A percentile compares a stretch with the other conserved stretches of the same genome.
phyloP scores from a whole-genome alignment of 306 rosid genomes.

The Chamaecrista fasciculata region DNA sequence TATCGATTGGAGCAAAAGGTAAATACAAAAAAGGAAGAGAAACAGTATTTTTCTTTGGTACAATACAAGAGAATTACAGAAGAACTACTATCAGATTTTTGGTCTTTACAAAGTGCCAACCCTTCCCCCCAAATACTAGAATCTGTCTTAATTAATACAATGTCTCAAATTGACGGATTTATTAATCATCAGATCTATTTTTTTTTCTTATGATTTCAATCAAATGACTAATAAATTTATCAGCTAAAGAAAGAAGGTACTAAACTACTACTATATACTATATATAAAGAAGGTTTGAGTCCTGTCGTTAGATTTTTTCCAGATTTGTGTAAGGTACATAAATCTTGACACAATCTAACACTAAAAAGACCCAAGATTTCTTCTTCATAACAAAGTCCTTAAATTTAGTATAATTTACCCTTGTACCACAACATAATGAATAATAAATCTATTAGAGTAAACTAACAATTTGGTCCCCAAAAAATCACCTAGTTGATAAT shows the following conservation, averaged over 20 bases:
- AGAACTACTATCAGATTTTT: background rate
- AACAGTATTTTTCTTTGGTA: background rate
- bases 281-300: no score
- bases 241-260: background rate
- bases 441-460: no score
- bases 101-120: slow-evolving; percentile 1
- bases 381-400: no score
- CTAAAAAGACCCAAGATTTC: no score
- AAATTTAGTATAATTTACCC: background rate
- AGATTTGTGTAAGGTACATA: no score
- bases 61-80: background rate
- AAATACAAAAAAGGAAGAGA: background rate
- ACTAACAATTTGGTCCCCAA: no score
- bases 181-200: background rate
- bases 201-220: background rate
- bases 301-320: no score
- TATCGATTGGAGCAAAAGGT: no score
- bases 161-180: background rate
- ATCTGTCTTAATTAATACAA: background rate
- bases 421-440: background rate
- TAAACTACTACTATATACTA: no score
- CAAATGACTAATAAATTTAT: background rate
- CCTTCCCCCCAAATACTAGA: background rate
- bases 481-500: no score
- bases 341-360: no score